Evolutionary conservation across 768 basidiomycete species (phyloP).

Genomic region (Suillus clintonianus): DNA sequence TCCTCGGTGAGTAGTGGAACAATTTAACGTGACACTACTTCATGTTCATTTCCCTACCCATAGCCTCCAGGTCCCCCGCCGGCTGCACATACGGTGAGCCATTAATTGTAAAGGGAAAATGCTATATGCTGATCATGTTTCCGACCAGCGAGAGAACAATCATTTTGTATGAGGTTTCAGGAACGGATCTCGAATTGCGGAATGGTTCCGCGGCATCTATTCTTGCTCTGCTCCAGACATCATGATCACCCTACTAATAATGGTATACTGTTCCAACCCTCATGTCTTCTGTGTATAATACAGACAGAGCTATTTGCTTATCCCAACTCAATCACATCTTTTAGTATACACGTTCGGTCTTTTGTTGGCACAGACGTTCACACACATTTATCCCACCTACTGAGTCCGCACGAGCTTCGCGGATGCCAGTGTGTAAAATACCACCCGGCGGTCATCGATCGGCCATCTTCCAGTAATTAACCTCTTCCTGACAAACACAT

Average conservation of each 20-base stretch:
- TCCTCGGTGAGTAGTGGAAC: conserved; percentile 18
- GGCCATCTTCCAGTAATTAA: background rate
- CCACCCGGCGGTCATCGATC: background rate
- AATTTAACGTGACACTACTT: background rate
- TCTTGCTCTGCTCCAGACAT: background rate
- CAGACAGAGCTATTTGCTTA: background rate
- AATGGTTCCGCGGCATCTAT: background rate
- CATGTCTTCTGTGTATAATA: background rate
- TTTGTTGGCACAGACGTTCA: background rate
- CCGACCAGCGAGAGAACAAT: background rate
- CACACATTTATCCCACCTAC: background rate
- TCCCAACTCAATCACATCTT: background rate
- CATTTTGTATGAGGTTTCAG: conserved; percentile 3
- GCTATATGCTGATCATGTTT: background rate
- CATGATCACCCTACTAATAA: background rate
- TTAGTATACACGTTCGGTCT: background rate
- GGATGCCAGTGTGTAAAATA: background rate
- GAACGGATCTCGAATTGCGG: background rate
- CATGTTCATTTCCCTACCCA: conserved; percentile 2
- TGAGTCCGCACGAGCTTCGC: background rate
- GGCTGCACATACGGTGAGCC: conserved; percentile 7
- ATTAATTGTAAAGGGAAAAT: background rate
- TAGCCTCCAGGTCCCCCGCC: conserved; percentile 7
- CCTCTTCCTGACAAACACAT: background rate
- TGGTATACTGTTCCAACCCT: background rate